phyloP scores from a whole-genome alignment of 129 eudicot species.

The Erigeron canadensis region DNA sequence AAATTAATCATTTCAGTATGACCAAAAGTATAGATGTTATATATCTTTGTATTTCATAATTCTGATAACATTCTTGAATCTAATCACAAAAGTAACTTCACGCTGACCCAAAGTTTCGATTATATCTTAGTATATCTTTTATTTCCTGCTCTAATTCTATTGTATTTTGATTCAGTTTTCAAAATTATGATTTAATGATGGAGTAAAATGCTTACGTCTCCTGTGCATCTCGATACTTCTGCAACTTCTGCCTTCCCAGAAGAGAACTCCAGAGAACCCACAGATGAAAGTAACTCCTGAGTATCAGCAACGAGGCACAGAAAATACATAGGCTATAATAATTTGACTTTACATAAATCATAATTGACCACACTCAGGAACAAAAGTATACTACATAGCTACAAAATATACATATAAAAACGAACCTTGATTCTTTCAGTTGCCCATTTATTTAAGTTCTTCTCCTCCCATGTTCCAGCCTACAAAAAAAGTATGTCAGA shows the following conservation, averaged over 20 bases:
- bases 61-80: too few species aligned
- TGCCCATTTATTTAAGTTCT: slow-evolving; percentile 89
- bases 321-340: neutral
- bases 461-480: slow-evolving; percentile 99
- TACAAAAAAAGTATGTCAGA: slow-evolving; percentile 19
- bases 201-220: slow-evolving; percentile 71
- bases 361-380: neutral
- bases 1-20: too few species aligned
- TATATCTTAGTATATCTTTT: too few species aligned
- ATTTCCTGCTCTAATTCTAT: too few species aligned
- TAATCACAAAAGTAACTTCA: too few species aligned
- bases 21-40: too few species aligned
- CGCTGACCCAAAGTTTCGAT: too few species aligned
- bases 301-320: slow-evolving; percentile 7
- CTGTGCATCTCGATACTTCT: slow-evolving; percentile 81
- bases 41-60: too few species aligned
- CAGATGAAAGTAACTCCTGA: slow-evolving; percentile 75
- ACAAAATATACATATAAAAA: neutral
- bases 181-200: neutral
- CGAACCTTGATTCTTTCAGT: slow-evolving; percentile 80
- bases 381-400: neutral
- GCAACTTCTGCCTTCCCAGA: slow-evolving; percentile 79
- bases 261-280: slow-evolving; percentile 74
- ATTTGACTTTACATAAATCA: neutral
- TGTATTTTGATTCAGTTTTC: too few species aligned